phyloP scores from a whole-genome alignment of 2,329 filamentous ascomycete species.

The Decorospora gaudefroyi region DNA sequence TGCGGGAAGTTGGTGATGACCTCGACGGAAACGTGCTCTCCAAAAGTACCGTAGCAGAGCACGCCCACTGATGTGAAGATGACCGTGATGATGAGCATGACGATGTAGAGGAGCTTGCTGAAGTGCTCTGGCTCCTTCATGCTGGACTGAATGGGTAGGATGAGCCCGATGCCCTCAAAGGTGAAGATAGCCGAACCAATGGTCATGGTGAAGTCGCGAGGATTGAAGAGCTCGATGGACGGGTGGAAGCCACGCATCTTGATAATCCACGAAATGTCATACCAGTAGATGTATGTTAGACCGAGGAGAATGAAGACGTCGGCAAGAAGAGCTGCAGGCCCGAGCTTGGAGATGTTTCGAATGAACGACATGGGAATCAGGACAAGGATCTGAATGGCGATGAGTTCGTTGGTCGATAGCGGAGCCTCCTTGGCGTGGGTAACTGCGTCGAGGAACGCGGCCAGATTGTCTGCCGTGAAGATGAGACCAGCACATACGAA shows the following conservation, averaged over 20 bases:
- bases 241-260: slow-evolving; percentile 60
- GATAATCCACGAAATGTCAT: slow-evolving; percentile 64
- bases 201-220: slow-evolving; percentile 69
- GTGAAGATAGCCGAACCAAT: slow-evolving; percentile 77
- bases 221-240: slow-evolving; percentile 71
- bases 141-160: slow-evolving; percentile 74
- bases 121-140: slow-evolving; percentile 74
- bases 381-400: slow-evolving; percentile 66
- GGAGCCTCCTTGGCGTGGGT: slow-evolving; percentile 53
- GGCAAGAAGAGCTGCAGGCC: slow-evolving; percentile 68
- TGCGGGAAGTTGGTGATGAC: slow-evolving; percentile 79
- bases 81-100: slow-evolving; percentile 74
- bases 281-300: slow-evolving; percentile 73
- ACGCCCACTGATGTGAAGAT: slow-evolving; percentile 74
- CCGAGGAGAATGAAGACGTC: slow-evolving; percentile 74
- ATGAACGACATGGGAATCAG: slow-evolving; percentile 71
- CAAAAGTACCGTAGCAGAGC: slow-evolving; percentile 75
- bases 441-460: slow-evolving; percentile 68
- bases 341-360: slow-evolving; percentile 75
- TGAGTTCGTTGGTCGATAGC: slow-evolving; percentile 63
- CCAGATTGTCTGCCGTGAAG: slow-evolving; percentile 75
- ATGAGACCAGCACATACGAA: slow-evolving; percentile 80
- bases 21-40: slow-evolving; percentile 69
- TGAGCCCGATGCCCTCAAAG: slow-evolving; percentile 77
- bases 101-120: slow-evolving; percentile 64